These are phyloP conservation scores for Rhazya stricta DNA, from an alignment of 257 asterid species.

Conservation along the genomic window DNA sequence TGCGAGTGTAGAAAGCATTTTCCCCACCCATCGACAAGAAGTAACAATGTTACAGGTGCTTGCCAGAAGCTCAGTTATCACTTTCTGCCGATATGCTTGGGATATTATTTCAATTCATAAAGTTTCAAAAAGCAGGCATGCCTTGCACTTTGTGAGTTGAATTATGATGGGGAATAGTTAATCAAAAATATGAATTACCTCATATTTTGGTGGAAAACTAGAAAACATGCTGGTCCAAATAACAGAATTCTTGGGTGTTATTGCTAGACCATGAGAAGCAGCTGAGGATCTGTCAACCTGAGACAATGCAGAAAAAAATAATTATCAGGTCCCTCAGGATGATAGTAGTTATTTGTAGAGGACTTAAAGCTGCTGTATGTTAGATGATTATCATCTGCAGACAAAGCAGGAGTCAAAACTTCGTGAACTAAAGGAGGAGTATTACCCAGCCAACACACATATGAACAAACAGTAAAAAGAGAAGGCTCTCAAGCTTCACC, in stretches of 20 bases:
- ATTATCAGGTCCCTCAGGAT: background rate
- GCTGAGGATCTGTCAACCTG: slow-evolving; percentile 43
- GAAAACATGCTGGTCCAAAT: slow-evolving; percentile 43
- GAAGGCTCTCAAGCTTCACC: background rate
- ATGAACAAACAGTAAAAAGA: background rate
- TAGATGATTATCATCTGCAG: background rate
- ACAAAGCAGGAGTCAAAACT: background rate
- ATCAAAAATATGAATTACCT: slow-evolving; percentile 29
- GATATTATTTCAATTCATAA: background rate
- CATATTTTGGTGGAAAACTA: slow-evolving; percentile 45
- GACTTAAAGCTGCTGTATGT: background rate
- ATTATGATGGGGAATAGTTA: background rate
- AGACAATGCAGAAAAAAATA: background rate
- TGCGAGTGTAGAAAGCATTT: background rate
- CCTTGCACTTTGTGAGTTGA: background rate
- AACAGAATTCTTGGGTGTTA: slow-evolving; percentile 44
- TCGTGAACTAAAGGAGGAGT: background rate
- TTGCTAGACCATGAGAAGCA: slow-evolving; percentile 40
- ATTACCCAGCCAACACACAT: background rate
- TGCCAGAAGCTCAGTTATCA: background rate
- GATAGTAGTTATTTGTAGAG: background rate
- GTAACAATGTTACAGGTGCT: background rate
- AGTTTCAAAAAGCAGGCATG: slow-evolving; percentile 1
- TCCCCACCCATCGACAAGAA: background rate
- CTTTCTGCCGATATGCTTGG: background rate